Conservation (phyloP, 192 early-diverging fungal species). For the Irineochytrium annulatum region DNA sequence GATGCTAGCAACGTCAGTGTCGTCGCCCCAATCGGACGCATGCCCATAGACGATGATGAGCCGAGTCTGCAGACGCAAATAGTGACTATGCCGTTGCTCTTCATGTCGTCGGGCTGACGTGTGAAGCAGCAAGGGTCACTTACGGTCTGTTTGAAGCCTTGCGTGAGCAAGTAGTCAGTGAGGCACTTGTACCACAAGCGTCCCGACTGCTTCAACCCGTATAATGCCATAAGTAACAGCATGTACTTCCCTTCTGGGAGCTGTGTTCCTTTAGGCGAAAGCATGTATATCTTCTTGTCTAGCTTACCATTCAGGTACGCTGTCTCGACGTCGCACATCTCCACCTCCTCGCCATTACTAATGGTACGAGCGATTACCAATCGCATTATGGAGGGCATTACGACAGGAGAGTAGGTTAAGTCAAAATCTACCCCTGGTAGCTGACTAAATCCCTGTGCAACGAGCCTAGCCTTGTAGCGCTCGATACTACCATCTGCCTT, state of each 20-base stretch:
- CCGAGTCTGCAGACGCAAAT: too few species aligned
- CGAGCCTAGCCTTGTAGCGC: constrained; percentile 28
- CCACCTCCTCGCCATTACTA: neutral
- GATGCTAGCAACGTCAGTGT: too few species aligned
- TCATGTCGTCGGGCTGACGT: too few species aligned
- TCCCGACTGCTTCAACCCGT: neutral
- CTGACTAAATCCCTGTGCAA: constrained; percentile 31
- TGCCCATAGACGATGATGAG: too few species aligned
- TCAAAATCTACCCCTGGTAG: constrained; percentile 11
- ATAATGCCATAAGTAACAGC: neutral
- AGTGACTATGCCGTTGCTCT: too few species aligned
- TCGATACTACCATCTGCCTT: constrained; percentile 9
- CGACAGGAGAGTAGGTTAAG: constrained; percentile 21
- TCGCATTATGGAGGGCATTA: neutral
- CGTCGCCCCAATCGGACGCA: too few species aligned
- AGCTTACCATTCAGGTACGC: constrained; percentile 1
- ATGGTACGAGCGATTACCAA: neutral
- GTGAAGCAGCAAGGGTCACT: too few species aligned
- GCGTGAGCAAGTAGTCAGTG: too few species aligned
- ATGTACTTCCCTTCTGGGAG: neutral
- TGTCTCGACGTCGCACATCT: neutral
- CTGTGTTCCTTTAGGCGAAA: neutral
- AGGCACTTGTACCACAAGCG: neutral
- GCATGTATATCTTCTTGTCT: neutral
- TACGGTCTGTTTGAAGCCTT: too few species aligned